Evolutionary conservation across 2,329 filamentous ascomycete species (phyloP), one percentile per base, ranked within the genome.

Genomic region (Grosmannia clavigera): DNA sequence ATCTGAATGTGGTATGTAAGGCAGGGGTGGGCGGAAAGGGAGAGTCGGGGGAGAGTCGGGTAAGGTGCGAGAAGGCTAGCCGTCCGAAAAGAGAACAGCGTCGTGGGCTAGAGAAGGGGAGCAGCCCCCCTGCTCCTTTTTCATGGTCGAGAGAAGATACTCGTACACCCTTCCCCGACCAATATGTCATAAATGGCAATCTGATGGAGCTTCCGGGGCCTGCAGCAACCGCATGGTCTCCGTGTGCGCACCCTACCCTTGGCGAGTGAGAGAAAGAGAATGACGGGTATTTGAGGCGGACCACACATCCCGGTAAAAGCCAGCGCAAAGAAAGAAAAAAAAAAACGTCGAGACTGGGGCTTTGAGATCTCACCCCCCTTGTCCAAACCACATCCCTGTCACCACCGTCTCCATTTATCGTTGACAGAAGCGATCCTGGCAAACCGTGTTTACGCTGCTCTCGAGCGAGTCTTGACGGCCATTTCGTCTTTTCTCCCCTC

Each of bases 41-140:
- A 62, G 58, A 61, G 58, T 63, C 60, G 60, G 62, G 61, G 60
- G 57, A 62, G 58, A 61, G 58, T 63, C 60, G 60, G 62, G 60
- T 59, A 59, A 56, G 38, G 54, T 56, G 54, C 54, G 22, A 56
- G 54, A 58, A 59, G 62, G 52, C 51, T 62, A 52, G 59, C 40
- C 57, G 61, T 40, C 61, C 62, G 43, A 62, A 61, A 62, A 60
- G 59, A 62, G 62, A 57, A 58, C 57, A 61, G 60, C 55, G 60
- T 61, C 16, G 55, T 46, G 27, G 31, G 50, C 46, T 56, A 48
- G 51, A 48, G 40, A 27, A 43, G 35, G 50, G n/a, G n/a, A 40
- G 22, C 57, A 35, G 14, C 31, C 50, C 50, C 50, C 50, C 16
- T 29, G 50, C 25, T 52, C 50, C 50, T 52, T 19, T 46, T 52